A percentile compares a stretch with the other conserved stretches of the same genome.
Conservation (phyloP, 768 basidiomycete genomes). For the Lentinula boryana region DNA sequence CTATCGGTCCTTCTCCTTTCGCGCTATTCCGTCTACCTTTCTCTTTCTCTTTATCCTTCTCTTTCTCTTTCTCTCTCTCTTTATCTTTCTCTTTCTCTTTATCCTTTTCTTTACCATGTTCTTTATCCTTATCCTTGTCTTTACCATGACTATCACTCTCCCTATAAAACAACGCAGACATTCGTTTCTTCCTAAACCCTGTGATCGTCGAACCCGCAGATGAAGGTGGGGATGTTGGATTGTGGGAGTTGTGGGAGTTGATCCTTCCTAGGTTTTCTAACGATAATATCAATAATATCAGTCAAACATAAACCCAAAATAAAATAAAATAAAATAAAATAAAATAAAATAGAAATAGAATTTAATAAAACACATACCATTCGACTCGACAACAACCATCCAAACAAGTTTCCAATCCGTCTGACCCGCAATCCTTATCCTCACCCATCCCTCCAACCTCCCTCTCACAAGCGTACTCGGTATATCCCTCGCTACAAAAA, state of each 20-base stretch:
- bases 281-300: too few species aligned
- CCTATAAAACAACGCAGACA: conserved; percentile 66
- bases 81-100: too few species aligned
- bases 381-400: conserved; percentile 48
- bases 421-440: conserved; percentile 90
- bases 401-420: conserved; percentile 94
- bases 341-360: too few species aligned
- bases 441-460: conserved; percentile 87
- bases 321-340: too few species aligned
- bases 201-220: not conserved
- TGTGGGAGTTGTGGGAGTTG: too few species aligned
- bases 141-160: conserved; percentile 18
- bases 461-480: conserved; percentile 63
- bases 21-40: too few species aligned
- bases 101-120: too few species aligned
- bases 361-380: too few species aligned
- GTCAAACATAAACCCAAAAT: too few species aligned
- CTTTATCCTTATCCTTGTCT: too few species aligned
- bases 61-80: not conserved
- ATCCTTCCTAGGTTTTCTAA: too few species aligned
- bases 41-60: too few species aligned
- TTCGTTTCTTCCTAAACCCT: conserved; percentile 36
- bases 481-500: conserved; percentile 39
- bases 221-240: conserved; percentile 15
- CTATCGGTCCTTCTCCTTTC: conserved; percentile 28